These are phyloP conservation scores for Ambispora gerdemannii DNA, from an alignment of 192 early-diverging fungal genomes.

Conservation along the genomic window DNA sequence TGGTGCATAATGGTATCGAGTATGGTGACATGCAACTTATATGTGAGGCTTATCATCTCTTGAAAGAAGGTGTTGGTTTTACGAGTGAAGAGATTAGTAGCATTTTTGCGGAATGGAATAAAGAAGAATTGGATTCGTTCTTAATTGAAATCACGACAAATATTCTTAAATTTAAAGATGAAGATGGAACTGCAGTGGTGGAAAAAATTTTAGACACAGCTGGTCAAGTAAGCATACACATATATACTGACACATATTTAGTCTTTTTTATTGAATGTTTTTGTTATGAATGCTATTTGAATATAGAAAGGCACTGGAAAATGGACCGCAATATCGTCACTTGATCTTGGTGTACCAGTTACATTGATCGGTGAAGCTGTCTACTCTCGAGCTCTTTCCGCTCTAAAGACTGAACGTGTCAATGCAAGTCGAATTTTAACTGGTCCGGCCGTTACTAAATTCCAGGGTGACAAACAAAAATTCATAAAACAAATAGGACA, in stretches of 20 bases:
- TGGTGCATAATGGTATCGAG: slow-evolving; percentile 99
- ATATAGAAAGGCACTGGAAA: slow-evolving; percentile 90
- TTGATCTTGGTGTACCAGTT: slow-evolving; percentile 94
- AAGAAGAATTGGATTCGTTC: slow-evolving; percentile 95
- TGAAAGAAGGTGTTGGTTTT: slow-evolving; percentile 84
- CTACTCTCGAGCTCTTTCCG: slow-evolving; percentile 93
- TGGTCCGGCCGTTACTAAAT: slow-evolving; percentile 66
- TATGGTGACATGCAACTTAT: slow-evolving; percentile 99
- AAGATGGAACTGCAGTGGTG: slow-evolving; percentile 80
- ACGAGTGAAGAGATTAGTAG: slow-evolving; percentile 83
- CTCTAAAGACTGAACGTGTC: slow-evolving; percentile 94
- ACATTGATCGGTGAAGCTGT: slow-evolving; percentile 98
- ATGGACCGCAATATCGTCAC: slow-evolving; percentile 95
- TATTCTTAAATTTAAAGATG: slow-evolving; percentile 91
- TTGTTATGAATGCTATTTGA: background rate
- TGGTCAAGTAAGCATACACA: slow-evolving; percentile 60
- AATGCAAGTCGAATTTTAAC: slow-evolving; percentile 81
- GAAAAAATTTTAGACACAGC: slow-evolving; percentile 96
- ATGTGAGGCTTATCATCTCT: slow-evolving; percentile 89
- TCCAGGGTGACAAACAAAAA: slow-evolving; percentile 81
- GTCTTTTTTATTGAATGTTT: background rate
- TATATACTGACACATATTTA: too few species aligned
- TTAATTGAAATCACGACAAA: slow-evolving; percentile 94
- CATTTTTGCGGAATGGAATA: slow-evolving; percentile 93
- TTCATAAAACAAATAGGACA: slow-evolving; percentile 89